Base-by-base conservation (phyloP, 306 rosid genomes). In the Cicer bijugum region DNA sequence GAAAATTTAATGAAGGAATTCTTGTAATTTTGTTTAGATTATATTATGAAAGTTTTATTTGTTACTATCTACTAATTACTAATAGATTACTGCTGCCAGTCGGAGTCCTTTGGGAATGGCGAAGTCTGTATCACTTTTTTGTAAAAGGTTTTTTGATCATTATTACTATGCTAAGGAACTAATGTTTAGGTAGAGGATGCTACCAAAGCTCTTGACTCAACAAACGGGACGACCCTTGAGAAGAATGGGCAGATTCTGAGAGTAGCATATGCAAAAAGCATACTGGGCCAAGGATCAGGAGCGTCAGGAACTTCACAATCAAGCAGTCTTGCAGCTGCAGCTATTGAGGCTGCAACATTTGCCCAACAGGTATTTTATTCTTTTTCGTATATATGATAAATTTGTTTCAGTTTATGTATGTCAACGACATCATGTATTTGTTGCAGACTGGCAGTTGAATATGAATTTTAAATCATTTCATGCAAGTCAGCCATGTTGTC, bases 271-370 rank as follows among this genome's bases (percentile, higher is more conserved):
- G 98, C 98, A 20, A 94, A 91, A 78, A 94, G 98, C 75, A 82
- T 87, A 70, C 90, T 94, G 43, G 98, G 97, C 75, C 95, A 91
- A 39, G 96, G 97, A 75, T 84, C 96, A 42, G 96, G 92, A 70
- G 33, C 87, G 56, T 77, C 97, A 1, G 97, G 96, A 82, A 63
- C 88, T 67, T 84, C 96, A 75, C 98, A 94, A 82, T 89, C 97
- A 35, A 94, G 96, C 84, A 94, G 95, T 76, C 89, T 94, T 74
- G 98, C 98, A 42, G 97, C 98, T 65, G 97, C 98, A 73, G 98
- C 98, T 72, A 94, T 94, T 76, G 98, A 94, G 87, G 98, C 98
- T 61, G 98, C 98, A 2, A 80, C 98, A 61, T 94, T 94, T 84
- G 75, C 98, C 71, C 97, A 94, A 72, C 98, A 94, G 96, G 98